phyloP scores from a whole-genome alignment of 2,329 filamentous ascomycete genomes.

The Teratosphaeria zuluensis region DNA sequence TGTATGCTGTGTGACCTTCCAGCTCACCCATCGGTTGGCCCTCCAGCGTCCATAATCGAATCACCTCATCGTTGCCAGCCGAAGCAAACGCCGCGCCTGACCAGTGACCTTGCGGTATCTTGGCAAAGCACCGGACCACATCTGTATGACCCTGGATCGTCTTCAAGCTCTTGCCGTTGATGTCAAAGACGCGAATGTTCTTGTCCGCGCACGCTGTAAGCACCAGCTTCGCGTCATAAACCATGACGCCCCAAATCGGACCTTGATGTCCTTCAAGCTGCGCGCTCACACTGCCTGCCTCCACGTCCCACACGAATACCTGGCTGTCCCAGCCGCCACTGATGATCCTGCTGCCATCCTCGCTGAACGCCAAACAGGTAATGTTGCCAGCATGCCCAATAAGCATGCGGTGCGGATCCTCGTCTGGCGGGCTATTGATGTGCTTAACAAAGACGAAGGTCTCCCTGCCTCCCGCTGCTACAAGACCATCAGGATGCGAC shows the following conservation, averaged over 20 bases:
- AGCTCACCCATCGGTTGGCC: constrained; percentile 69
- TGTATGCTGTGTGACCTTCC: constrained; percentile 85
- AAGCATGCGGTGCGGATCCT: constrained; percentile 76
- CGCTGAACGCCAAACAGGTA: constrained; percentile 71
- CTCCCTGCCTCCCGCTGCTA: constrained; percentile 83
- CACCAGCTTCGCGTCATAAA: constrained; percentile 67
- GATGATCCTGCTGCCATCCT: constrained; percentile 63
- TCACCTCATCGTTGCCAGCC: constrained; percentile 82
- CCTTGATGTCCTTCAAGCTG: constrained; percentile 67
- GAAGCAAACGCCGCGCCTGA: constrained; percentile 89
- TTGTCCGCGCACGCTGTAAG: constrained; percentile 81
- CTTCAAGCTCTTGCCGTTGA: constrained; percentile 52
- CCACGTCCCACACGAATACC: constrained; percentile 76
- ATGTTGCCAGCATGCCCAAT: constrained; percentile 82
- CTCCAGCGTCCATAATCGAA: constrained; percentile 76
- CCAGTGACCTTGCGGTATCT: constrained; percentile 62
- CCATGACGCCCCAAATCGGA: constrained; percentile 85
- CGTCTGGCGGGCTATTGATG: constrained; percentile 54
- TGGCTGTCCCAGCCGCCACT: constrained; percentile 92
- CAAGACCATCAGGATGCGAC: constrained; percentile 64
- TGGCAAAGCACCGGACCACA: constrained; percentile 80
- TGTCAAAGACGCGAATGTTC: constrained; percentile 72
- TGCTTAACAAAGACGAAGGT: constrained; percentile 84
- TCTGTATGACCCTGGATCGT: constrained; percentile 64
- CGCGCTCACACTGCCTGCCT: constrained; percentile 70